Conservation (phyloP, 768 basidiomycete species). For the Russula earlei region DNA sequence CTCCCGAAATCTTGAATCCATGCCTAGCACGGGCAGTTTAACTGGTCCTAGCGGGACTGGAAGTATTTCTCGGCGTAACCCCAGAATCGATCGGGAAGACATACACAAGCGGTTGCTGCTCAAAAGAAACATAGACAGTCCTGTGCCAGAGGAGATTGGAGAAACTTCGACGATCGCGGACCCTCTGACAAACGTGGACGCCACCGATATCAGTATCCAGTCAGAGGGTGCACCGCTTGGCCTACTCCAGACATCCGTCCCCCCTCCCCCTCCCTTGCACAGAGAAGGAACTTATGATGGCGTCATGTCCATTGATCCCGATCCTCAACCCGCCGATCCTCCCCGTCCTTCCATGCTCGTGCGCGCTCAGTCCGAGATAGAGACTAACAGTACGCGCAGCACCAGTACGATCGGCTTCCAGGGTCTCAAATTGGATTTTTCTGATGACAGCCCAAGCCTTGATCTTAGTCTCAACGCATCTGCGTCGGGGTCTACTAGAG, state of each 20-base stretch:
- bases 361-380: constrained; percentile 23
- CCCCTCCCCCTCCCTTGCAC: background rate
- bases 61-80: constrained; percentile 26
- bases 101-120: constrained; percentile 41
- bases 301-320: constrained; percentile 28
- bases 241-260: background rate
- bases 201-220: background rate
- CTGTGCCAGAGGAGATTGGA: constrained; percentile 21
- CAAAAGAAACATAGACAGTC: constrained; percentile 38
- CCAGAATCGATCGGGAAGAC: constrained; percentile 45
- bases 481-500: constrained; percentile 14
- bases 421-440: constrained; percentile 22
- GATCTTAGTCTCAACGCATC: constrained; percentile 6
- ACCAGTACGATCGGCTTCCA: constrained; percentile 15
- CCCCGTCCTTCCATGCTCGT: constrained; percentile 24
- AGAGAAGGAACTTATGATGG: constrained; percentile 26
- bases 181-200: background rate
- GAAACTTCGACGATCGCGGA: background rate
- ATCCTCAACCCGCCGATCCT: constrained; percentile 27
- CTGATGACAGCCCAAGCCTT: background rate
- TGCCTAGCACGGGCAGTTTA: constrained; percentile 20
- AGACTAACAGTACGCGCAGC: constrained; percentile 5
- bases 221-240: background rate
- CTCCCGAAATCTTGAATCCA: constrained; percentile 9
- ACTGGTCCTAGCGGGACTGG: constrained; percentile 18